These are phyloP conservation scores for Mariannaea elegans DNA, from an alignment of 2,329 filamentous ascomycete species.

Conservation along the genomic window DNA sequence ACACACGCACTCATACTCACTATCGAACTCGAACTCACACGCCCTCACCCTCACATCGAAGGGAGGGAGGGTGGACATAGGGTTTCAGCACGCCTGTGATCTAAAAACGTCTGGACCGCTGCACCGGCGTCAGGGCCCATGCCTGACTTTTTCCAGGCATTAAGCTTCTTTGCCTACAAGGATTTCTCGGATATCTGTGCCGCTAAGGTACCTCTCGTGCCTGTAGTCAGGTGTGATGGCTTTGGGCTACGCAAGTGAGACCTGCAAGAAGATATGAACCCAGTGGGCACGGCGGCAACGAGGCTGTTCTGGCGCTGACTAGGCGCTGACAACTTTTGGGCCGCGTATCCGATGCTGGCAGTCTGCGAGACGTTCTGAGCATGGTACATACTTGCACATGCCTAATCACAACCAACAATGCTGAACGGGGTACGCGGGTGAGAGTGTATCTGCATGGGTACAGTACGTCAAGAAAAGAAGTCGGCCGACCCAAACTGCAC, in stretches of 20 bases:
- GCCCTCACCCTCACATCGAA: no score
- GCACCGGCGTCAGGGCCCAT: background rate
- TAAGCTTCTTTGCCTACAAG: background rate
- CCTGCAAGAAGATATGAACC: no score
- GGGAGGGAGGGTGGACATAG: slow-evolving; percentile 10
- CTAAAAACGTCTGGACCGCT: slow-evolving; percentile 9
- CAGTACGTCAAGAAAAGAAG: background rate
- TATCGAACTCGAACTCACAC: no score
- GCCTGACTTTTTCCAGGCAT: background rate
- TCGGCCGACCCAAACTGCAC: slow-evolving; percentile 30
- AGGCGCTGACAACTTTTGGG: no score
- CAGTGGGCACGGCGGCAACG: no score
- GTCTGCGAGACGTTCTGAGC: no score
- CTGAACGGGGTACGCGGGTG: no score
- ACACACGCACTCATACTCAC: background rate
- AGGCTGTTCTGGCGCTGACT: background rate
- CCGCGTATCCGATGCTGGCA: background rate
- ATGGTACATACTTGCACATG: no score
- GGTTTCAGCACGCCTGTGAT: slow-evolving; percentile 28
- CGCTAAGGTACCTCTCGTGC: background rate
- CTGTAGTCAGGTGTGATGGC: no score
- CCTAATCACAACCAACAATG: no score
- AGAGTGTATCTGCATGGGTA: background rate
- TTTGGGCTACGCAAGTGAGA: slow-evolving; percentile 1
- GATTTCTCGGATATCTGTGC: background rate